Base-by-base conservation (phyloP, 129 eudicot genomes). In the Helichrysum umbraculigerum region DNA sequence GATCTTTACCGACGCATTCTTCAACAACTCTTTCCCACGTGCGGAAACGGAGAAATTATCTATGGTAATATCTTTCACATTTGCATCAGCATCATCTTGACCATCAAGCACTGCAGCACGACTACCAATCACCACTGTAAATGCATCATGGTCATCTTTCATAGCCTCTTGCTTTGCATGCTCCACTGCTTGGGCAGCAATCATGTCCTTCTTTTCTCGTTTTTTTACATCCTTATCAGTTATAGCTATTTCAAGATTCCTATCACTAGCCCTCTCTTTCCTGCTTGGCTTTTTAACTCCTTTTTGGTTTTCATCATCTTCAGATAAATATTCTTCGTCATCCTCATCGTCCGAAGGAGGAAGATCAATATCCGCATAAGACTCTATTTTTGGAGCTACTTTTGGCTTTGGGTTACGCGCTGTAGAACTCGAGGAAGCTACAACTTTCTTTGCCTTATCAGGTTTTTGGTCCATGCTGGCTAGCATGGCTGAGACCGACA, bases 41-140 rank as follows among this genome's bases (percentile, higher is more conserved):
- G 73, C 73, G 14, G 73, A 69, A 69, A 69, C 73, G 0, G 73
- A 69, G 34, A 69, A 69, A 44, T 22, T 69, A 11, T 69, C 58
- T 6, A 69, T 59, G 6, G 73, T 42, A 3, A 69, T 69, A 22
- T 69, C 73, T 44, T 69, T 69, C 11, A 69, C 73, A 69, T 69
- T 69, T 14, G 73, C 73, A 69, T 42, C 58, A 41, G 73, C 73
- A 2, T 69, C 73, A 25, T 69, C 73, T 69, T 69, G 35, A 69
- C 73, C 73, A 14, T 69, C 73, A 10, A 69, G 58, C 3, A 69
- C 73, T 30, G 58, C 21, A 69, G 37, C 59, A 20, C 73, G 59
- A 22, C n/a, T 41, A 41, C 73, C 73, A 14, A 69, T 69, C 32
- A 44, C 58, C 4, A 69, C 73, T 2, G 37, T 69, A 44, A 69